Evolutionary conservation across 345 rosid species (phyloP).

Genomic region (Eutrema japonicum): DNA sequence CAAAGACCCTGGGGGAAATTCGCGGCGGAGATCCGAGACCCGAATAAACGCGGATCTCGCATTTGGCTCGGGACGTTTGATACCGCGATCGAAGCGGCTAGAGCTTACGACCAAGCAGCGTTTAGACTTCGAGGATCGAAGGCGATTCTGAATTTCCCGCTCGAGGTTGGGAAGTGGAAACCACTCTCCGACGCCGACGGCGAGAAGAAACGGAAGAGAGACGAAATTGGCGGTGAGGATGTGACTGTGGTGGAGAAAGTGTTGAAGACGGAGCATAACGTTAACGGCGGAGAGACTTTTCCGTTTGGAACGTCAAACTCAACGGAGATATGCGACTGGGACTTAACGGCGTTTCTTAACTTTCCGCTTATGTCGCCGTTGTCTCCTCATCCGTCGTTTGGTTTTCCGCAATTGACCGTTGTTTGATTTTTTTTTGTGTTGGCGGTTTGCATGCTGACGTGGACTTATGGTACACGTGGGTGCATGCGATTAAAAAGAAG

Average conservation of each 20-base stretch:
- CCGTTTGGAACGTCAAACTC: constrained; percentile 54
- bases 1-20: constrained; percentile 94
- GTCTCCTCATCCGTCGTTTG: constrained; percentile 48
- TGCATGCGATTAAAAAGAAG: constrained; percentile 25
- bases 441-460: constrained; percentile 37
- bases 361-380: constrained; percentile 64
- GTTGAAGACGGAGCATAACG: constrained; percentile 44
- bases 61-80: constrained; percentile 91
- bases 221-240: constrained; percentile 20
- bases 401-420: constrained; percentile 40
- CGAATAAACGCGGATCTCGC: constrained; percentile 69
- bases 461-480: constrained; percentile 23
- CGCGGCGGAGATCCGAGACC: constrained; percentile 97
- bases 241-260: constrained; percentile 25
- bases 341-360: constrained; percentile 53
- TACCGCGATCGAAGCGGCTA: constrained; percentile 73
- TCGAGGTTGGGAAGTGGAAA: constrained; percentile 67
- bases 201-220: constrained; percentile 56
- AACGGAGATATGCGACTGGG: constrained; percentile 46
- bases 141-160: constrained; percentile 86
- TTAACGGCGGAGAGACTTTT: constrained; percentile 31
- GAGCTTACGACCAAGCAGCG: constrained; percentile 85
- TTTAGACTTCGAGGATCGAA: constrained; percentile 80
- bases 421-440: constrained; percentile 21
- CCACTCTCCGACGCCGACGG: constrained; percentile 39